These are phyloP conservation scores for Scedosporium dehoogii DNA, from an alignment of 2,329 filamentous ascomycete genomes.

Conservation along the genomic window DNA sequence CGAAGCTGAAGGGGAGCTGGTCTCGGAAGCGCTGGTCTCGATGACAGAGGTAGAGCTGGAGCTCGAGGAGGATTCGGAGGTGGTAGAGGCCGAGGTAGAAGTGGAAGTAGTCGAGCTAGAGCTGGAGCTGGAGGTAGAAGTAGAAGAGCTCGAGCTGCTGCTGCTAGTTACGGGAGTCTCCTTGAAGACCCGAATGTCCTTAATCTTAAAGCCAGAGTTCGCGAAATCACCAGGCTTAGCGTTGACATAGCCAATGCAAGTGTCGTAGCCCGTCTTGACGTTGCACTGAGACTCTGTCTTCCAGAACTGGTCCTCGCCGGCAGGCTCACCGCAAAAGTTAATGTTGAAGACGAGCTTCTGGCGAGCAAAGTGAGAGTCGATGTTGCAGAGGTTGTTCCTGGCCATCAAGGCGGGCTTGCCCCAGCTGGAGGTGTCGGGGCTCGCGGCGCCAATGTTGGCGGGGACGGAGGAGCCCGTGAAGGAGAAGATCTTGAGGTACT, in stretches of 20 bases:
- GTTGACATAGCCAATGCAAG: slow-evolving; percentile 27
- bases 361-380: slow-evolving; percentile 50
- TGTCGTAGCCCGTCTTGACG: slow-evolving; percentile 13
- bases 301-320: slow-evolving; percentile 28
- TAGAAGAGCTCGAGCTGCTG: slow-evolving; percentile 1
- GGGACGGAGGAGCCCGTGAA: slow-evolving; percentile 24
- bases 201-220: slow-evolving; percentile 36
- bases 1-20: not conserved
- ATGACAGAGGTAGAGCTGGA: not conserved
- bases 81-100: not conserved
- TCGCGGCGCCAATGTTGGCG: slow-evolving; percentile 23
- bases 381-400: slow-evolving; percentile 48
- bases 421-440: slow-evolving; percentile 56
- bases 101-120: slow-evolving; percentile 7
- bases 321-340: slow-evolving; percentile 64
- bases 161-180: slow-evolving; percentile 1
- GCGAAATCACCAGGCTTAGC: slow-evolving; percentile 24
- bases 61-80: not conserved
- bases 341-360: slow-evolving; percentile 69
- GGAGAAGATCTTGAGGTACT: slow-evolving; percentile 30
- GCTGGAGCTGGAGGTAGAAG: not conserved
- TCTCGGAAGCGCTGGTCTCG: slow-evolving; percentile 5
- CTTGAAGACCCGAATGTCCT: slow-evolving; percentile 25
- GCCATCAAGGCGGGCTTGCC: slow-evolving; percentile 54
- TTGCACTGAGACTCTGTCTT: slow-evolving; percentile 15